Conservation (phyloP, 768 basidiomycete species). For the Tricholomella constricta region DNA sequence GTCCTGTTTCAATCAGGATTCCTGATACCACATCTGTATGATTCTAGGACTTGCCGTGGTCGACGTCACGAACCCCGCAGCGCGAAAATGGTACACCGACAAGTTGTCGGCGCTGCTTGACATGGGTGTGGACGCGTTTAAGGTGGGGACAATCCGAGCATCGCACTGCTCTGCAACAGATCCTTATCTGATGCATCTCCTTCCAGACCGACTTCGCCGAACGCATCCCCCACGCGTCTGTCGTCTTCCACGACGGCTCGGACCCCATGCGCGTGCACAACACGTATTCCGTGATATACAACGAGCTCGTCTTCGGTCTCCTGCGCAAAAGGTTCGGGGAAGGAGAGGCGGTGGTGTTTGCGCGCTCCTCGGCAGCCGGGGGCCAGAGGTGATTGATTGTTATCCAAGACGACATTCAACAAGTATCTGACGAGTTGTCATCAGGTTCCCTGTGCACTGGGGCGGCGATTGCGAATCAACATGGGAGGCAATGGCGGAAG, state of each 20-base stretch:
- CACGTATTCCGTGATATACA: constrained; percentile 68
- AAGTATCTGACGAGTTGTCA: neutral
- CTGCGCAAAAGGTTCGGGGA: constrained; percentile 60
- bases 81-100: constrained; percentile 55
- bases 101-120: constrained; percentile 54
- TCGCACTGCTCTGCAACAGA: neutral
- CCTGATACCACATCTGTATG: neutral
- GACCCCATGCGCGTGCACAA: constrained; percentile 76
- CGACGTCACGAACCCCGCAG: constrained; percentile 59
- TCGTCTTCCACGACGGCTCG: constrained; percentile 65
- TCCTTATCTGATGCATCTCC: neutral
- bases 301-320: constrained; percentile 66
- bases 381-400: constrained; percentile 53
- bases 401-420: neutral
- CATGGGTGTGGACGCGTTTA: constrained; percentile 60
- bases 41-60: constrained; percentile 51
- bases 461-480: constrained; percentile 78
- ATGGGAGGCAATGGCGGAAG: constrained; percentile 79
- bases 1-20: no score
- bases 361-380: constrained; percentile 66
- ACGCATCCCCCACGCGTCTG: constrained; percentile 66
- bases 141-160: constrained; percentile 35
- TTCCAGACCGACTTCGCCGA: constrained; percentile 75
- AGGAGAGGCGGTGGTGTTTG: constrained; percentile 70
- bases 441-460: constrained; percentile 56